Evolutionary conservation across 2,329 filamentous ascomycete genomes (phyloP), one percentile per base, ranked within the genome.

Genomic region (Talaromyces atroroseus): DNA sequence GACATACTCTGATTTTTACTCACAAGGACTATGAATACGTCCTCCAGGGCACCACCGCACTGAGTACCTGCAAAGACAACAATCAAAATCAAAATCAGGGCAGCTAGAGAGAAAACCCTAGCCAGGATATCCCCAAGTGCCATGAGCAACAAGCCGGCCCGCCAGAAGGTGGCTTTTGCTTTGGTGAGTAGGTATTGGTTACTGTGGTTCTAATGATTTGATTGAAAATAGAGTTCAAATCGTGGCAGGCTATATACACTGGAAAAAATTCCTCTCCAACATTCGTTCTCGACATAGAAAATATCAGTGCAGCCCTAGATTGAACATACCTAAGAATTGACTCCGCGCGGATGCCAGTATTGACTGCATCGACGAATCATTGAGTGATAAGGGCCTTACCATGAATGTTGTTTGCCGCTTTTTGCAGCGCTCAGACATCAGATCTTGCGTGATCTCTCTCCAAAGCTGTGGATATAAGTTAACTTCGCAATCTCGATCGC

Each of bases 31-130:
- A 46, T 38, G 14, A 45, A 56, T n/a, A 51, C 38, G 12, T 52
- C 23, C 20, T 23, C 48, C 21, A 56, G 14, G 34, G 29, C 48
- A 26, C 42, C 48, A 10, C 54, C 54, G 18, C 40, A 56, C 38
- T 56, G 48, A 18, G 54, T 38, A 14, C 54, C 54, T 8, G 54
- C 48, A 20, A 56, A 56, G n/a, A 52, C 50, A 18, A 52, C 23
- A 32, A 51, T 56, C 32, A 56, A n/a, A 40, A 16, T 45, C 21
- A 51, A 16, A 14, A 56, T 32, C 2, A 56, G 52, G 20, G 29
- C 26, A 26, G 21, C 16, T 40, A 56, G n/a, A 38, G 42, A 51
- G 12, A 56, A 24, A 6, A 56, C 26, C 40, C 48, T 51, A 7
- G 48, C 26, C 23, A 46, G 16, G 12, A 47, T 42, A 32, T 52